phyloP scores from a whole-genome alignment of 768 basidiomycete genomes.

The Agaricus subrufescens region DNA sequence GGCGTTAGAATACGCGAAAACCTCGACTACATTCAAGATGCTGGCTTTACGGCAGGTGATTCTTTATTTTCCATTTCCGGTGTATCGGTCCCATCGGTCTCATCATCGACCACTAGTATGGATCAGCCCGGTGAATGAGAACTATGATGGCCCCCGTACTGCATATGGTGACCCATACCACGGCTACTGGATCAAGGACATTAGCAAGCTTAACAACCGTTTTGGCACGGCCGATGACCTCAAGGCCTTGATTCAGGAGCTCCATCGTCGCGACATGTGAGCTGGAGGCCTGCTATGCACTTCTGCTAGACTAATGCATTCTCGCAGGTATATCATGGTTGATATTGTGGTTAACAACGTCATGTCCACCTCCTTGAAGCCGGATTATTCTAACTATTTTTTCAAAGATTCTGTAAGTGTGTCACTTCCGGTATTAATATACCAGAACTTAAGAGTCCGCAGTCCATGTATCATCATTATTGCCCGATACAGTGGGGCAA shows the following conservation, averaged over 20 bases:
- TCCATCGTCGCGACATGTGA: constrained; percentile 72
- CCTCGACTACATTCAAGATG: constrained; percentile 81
- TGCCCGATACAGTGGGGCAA: constrained; percentile 72
- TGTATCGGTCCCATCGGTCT: not conserved
- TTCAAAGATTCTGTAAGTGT: constrained; percentile 56
- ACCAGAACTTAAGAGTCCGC: constrained; percentile 8
- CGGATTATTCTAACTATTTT: constrained; percentile 62
- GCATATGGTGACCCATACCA: constrained; percentile 82
- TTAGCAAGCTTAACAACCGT: constrained; percentile 57
- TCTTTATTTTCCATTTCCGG: not conserved
- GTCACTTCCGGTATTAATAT: not conserved
- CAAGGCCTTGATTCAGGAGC: constrained; percentile 55
- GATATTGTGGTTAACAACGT: constrained; percentile 87
- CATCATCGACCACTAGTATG: constrained; percentile 43
- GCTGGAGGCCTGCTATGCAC: constrained; percentile 13
- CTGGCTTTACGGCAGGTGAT: constrained; percentile 74
- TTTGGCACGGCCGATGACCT: constrained; percentile 76
- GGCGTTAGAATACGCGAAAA: constrained; percentile 53
- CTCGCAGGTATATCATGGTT: constrained; percentile 69
- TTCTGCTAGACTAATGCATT: not conserved
- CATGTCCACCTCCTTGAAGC: constrained; percentile 59
- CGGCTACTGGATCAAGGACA: constrained; percentile 79
- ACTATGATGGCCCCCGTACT: constrained; percentile 66
- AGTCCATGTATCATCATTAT: constrained; percentile 75
- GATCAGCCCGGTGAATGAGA: constrained; percentile 81